Evolutionary conservation across 2,329 filamentous ascomycete species (phyloP).

Genomic region (Fusarium sp.): DNA sequence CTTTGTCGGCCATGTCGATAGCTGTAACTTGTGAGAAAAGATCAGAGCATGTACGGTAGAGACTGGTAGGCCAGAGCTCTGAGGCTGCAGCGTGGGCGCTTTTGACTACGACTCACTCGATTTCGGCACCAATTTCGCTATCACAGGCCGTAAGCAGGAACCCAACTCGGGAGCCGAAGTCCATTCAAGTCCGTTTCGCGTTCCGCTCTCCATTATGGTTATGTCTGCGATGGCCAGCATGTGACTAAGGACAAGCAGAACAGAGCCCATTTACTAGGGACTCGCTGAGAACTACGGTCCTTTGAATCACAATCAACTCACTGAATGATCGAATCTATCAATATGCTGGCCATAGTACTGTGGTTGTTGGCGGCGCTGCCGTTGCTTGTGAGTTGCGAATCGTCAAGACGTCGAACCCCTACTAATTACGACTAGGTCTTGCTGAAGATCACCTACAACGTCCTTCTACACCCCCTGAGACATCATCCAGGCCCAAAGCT

Average conservation of each 20-base stretch:
- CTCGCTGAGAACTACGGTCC: fast-evolving
- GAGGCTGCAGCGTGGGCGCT: background rate
- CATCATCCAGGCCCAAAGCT: slow-evolving; percentile 23
- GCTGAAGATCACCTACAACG: slow-evolving; percentile 14
- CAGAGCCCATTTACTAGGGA: background rate
- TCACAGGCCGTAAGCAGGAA: background rate
- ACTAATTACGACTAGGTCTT: background rate
- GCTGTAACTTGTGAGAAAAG: background rate
- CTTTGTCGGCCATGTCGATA: slow-evolving; percentile 22
- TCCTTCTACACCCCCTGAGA: slow-evolving; percentile 23
- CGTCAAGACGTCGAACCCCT: fast-evolving
- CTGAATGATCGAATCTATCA: background rate
- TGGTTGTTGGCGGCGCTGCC: background rate
- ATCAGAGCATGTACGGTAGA: background rate
- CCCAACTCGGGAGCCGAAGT: slow-evolving; percentile 26
- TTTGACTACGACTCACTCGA: background rate
- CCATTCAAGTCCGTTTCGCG: slow-evolving; percentile 30
- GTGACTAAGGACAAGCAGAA: background rate
- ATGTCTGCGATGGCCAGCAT: background rate
- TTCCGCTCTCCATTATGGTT: slow-evolving; percentile 4
- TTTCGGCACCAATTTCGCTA: too few relatives aligned
- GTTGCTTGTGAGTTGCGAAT: background rate
- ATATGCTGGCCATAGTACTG: background rate
- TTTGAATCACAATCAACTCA: background rate
- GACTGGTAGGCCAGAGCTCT: background rate